Percentiles rank a stretch among this genome's conserved stretches.
phyloP scores from a whole-genome alignment of 2,329 filamentous ascomycete species.

The Capronia epimyces region DNA sequence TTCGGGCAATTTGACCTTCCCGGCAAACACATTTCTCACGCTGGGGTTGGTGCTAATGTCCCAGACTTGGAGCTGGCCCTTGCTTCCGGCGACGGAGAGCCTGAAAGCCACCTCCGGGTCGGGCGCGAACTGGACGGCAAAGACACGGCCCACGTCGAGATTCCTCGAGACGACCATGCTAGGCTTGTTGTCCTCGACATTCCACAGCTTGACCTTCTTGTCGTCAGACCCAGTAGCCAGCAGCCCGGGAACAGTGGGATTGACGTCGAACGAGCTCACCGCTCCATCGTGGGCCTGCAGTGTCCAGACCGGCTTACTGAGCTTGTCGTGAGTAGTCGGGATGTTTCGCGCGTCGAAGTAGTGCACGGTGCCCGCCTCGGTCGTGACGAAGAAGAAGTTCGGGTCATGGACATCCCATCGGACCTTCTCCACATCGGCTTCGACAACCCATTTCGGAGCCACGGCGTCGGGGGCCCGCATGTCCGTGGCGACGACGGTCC shows the following conservation, averaged over 20 bases:
- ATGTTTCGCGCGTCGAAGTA: constrained; percentile 72
- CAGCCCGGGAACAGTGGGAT: constrained; percentile 82
- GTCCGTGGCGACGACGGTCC: constrained; percentile 87
- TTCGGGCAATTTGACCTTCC: constrained; percentile 57
- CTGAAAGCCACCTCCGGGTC: constrained; percentile 88
- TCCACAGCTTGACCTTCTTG: constrained; percentile 96
- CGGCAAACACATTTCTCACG: constrained; percentile 78
- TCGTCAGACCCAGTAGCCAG: constrained; percentile 90
- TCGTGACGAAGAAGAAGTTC: constrained; percentile 93
- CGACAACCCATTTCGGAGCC: constrained; percentile 81
- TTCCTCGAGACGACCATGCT: constrained; percentile 88
- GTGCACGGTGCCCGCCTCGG: constrained; percentile 85
- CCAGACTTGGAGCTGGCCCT: constrained; percentile 89
- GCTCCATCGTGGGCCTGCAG: constrained; percentile 93
- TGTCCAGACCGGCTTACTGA: constrained; percentile 84
- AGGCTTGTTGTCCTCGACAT: constrained; percentile 72
- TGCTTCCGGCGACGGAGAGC: constrained; percentile 88
- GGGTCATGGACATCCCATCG: constrained; percentile 88
- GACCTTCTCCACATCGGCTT: constrained; percentile 89
- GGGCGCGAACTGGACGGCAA: constrained; percentile 83
- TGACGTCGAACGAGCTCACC: constrained; percentile 88
- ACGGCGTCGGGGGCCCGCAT: constrained; percentile 88
- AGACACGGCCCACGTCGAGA: constrained; percentile 89
- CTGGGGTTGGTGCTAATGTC: constrained; percentile 90
- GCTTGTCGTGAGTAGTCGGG: constrained; percentile 55